Percentiles rank a stretch among this genome's conserved stretches.
phyloP scores from a whole-genome alignment of 2,329 filamentous ascomycete genomes.

The Tolypocladium amazonense region DNA sequence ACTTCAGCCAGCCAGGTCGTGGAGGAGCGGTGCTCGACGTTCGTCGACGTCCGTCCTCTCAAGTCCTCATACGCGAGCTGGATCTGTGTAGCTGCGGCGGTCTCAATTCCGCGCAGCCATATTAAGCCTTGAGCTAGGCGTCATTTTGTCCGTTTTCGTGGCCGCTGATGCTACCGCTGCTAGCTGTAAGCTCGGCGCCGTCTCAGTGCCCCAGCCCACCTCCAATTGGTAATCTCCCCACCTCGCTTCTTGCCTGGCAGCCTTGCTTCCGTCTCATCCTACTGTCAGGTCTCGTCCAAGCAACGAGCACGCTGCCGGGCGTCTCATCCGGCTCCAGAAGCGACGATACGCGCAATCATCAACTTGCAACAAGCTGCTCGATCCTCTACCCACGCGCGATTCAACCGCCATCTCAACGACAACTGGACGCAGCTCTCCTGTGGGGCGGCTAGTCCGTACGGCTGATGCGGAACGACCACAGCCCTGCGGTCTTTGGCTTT shows the following conservation, averaged over 20 bases:
- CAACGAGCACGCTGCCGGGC: not conserved
- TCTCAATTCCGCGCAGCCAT: not conserved
- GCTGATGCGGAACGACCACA: not conserved
- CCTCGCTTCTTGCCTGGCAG: not conserved
- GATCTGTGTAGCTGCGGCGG: not conserved
- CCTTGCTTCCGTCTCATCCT: not conserved
- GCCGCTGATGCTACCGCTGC: not conserved
- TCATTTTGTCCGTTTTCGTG: not conserved
- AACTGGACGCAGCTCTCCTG: not conserved
- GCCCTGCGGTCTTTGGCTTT: not conserved
- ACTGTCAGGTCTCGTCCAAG: not conserved
- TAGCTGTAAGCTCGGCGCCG: not conserved
- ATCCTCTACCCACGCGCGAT: not conserved
- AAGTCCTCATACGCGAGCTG: no score
- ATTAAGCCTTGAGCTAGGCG: not conserved
- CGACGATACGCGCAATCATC: not conserved
- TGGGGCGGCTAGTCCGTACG: not conserved
- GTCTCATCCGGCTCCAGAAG: not conserved
- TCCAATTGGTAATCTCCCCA: not conserved
- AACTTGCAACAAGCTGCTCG: not conserved
- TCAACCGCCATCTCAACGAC: not conserved
- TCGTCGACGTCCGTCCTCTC: no score
- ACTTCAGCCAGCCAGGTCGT: not conserved
- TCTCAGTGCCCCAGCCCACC: not conserved
- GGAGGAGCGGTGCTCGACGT: not conserved